Evolutionary conservation across 2,329 filamentous ascomycete species (phyloP).

Genomic region (Onygenales sp.): DNA sequence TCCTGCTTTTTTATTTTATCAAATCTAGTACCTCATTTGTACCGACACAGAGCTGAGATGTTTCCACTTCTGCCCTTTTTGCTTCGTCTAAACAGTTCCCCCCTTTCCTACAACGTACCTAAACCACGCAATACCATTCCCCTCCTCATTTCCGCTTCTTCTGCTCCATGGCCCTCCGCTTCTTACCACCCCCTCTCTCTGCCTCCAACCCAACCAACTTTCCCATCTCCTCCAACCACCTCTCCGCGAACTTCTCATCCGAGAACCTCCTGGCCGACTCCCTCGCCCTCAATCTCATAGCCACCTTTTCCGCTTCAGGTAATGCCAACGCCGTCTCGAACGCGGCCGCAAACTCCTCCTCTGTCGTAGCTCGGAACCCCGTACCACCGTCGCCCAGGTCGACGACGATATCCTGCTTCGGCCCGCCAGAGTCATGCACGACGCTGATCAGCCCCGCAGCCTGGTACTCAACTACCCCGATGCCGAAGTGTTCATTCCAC

Average conservation of each 20-base stretch:
- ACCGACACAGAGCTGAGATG: too few relatives aligned
- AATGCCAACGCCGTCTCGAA: conserved; percentile 70
- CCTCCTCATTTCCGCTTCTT: too few relatives aligned
- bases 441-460: conserved; percentile 88
- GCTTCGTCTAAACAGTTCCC: too few relatives aligned
- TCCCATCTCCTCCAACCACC: conserved; percentile 69
- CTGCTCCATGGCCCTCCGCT: not conserved
- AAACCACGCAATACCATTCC: too few relatives aligned
- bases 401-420: conserved; percentile 86
- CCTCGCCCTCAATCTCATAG: conserved; percentile 66
- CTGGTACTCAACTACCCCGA: conserved; percentile 96
- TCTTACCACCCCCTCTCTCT: not conserved
- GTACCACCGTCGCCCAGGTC: conserved; percentile 65
- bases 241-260: conserved; percentile 71
- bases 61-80: too few relatives aligned
- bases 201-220: conserved; percentile 50
- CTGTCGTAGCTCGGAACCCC: conserved; percentile 79
- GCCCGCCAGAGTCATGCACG: conserved; percentile 86
- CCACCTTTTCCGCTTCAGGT: conserved; percentile 51
- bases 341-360: conserved; percentile 67
- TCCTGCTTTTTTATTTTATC: too few relatives aligned
- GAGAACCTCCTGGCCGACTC: conserved; percentile 76
- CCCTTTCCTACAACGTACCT: too few relatives aligned
- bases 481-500: conserved; percentile 99
- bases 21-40: too few relatives aligned